Evolutionary conservation across 352 stramenopile genomes (phyloP).

Genomic region (Phytophthora chlamydospora): DNA sequence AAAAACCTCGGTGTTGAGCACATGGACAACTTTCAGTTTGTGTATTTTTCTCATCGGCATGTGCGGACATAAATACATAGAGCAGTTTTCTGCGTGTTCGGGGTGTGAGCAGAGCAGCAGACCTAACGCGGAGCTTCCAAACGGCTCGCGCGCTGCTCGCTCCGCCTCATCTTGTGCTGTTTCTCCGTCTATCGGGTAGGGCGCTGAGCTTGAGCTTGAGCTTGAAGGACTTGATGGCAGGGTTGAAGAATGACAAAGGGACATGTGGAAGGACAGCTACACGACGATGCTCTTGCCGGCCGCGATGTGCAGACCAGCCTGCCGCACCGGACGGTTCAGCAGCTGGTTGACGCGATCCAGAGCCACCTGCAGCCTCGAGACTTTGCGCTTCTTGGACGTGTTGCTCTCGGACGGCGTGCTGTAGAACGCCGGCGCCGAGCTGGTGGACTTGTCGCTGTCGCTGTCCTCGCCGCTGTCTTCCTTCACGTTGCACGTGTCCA

Average conservation of each 20-base stretch:
- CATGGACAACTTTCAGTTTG: slow-evolving; percentile 19
- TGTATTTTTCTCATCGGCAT: slow-evolving; percentile 31
- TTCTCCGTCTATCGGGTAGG: slow-evolving; percentile 29
- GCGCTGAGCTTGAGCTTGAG: slow-evolving; percentile 8
- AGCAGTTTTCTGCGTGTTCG: slow-evolving; percentile 21
- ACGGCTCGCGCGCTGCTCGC: slow-evolving; percentile 22
- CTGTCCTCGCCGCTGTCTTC: slow-evolving; percentile 34
- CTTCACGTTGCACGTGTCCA: slow-evolving; percentile 27
- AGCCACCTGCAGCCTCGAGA: slow-evolving; percentile 67
- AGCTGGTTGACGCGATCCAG: slow-evolving; percentile 76
- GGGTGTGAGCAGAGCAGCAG: slow-evolving; percentile 10
- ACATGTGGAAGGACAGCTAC: slow-evolving; percentile 27
- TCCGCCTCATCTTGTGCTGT: slow-evolving; percentile 21
- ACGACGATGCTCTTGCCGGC: slow-evolving; percentile 78
- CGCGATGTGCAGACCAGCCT: slow-evolving; percentile 65
- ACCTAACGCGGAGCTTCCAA: slow-evolving; percentile 25
- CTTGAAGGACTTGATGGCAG: slow-evolving; percentile 10
- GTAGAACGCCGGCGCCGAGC: slow-evolving; percentile 36
- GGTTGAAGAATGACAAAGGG: slow-evolving; percentile 18
- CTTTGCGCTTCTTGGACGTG: slow-evolving; percentile 66
- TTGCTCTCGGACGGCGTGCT: slow-evolving; percentile 43
- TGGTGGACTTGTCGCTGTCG: slow-evolving; percentile 26
- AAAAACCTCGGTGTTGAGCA: slow-evolving; percentile 5
- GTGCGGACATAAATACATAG: slow-evolving; percentile 38
- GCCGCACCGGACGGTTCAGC: slow-evolving; percentile 77